These are phyloP conservation scores for Camellia granthamiana DNA, from an alignment of 148 eudicot genomes.

Conservation along the genomic window DNA sequence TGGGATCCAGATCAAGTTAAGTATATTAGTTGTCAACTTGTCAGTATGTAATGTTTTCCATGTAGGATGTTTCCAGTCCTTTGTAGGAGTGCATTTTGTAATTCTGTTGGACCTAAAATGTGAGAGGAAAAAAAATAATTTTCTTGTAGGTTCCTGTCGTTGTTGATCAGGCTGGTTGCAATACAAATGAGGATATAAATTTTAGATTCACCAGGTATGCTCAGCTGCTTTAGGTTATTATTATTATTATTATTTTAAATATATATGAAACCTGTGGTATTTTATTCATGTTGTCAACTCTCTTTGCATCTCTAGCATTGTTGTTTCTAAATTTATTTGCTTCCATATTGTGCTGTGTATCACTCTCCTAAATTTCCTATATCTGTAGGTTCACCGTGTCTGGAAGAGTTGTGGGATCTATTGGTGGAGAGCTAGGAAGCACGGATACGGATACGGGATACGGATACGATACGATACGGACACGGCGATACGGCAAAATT, in stretches of 20 bases:
- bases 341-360: background rate
- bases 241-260: background rate
- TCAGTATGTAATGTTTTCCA: background rate
- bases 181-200: constrained; percentile 93
- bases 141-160: constrained; percentile 66
- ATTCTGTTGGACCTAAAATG: constrained; percentile 10
- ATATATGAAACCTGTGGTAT: background rate
- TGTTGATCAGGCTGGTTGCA: constrained; percentile 86
- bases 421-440: constrained; percentile 82
- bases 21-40: constrained; percentile 10
- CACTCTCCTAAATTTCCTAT: constrained; percentile 6
- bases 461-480: too few species aligned
- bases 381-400: constrained; percentile 73
- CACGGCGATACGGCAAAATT: too few species aligned
- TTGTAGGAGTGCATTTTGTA: constrained; percentile 3
- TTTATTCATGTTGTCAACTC: background rate
- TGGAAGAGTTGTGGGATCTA: constrained; percentile 85
- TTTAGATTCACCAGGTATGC: constrained; percentile 91
- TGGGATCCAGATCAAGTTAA: constrained; percentile 91
- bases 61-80: background rate
- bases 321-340: background rate
- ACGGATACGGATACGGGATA: too few species aligned
- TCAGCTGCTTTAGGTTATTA: background rate
- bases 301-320: background rate
- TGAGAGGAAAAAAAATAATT: constrained; percentile 19